Evolutionary conservation across 768 basidiomycete species (phyloP), one percentile per base, ranked within the genome.

Genomic region (Jaapia argillacea): DNA sequence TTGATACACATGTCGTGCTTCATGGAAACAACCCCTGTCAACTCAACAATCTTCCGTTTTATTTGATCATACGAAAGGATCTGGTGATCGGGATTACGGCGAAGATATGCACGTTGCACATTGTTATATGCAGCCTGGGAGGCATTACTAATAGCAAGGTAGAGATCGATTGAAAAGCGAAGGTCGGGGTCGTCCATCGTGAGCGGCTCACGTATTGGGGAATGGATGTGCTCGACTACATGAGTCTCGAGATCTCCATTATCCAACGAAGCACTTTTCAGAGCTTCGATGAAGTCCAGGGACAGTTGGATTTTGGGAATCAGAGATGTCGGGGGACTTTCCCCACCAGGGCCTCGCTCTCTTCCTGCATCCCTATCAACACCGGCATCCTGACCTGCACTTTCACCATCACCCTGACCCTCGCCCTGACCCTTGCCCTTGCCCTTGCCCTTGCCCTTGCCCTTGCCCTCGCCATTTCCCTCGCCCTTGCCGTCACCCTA

Each of bases 1-100:
- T 52, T 47, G 7, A 47, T 33, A 28, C 51, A 52, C 43, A 45
- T 45, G 22, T 48, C 46, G 12, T 40, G 24, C 13, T 31, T 22
- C 3, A 25, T 39, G 10, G 46, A 6, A 18, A 28, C 40, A 5
- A 49, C 42, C 5, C 48, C 51, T 5, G 26, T 39, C 10, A 48
- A 39, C 1, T 45, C 37, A 13, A 35, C 13, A 28, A 52, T 38
- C 6, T 36, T 41, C 1, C 31, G 31, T 16, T 16, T 10, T 33
- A 33, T 33, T 10, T 16, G 31, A 33, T 33, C 31, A 16, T 33
- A 33, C 31, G 31, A 33, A 33, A 10, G 16, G 10, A 33, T 16
- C 31, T 33, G 10, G 10, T 33, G 10, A 33, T 33, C 31, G 10
- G 16, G 10, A 16, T 33, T 33, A 16, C 31, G 31, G 10, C 31